Percentiles rank a stretch among this genome's conserved stretches.
Evolutionary conservation across 2,329 filamentous ascomycete species (phyloP).

Genomic region (Scedosporium apiospermum): DNA sequence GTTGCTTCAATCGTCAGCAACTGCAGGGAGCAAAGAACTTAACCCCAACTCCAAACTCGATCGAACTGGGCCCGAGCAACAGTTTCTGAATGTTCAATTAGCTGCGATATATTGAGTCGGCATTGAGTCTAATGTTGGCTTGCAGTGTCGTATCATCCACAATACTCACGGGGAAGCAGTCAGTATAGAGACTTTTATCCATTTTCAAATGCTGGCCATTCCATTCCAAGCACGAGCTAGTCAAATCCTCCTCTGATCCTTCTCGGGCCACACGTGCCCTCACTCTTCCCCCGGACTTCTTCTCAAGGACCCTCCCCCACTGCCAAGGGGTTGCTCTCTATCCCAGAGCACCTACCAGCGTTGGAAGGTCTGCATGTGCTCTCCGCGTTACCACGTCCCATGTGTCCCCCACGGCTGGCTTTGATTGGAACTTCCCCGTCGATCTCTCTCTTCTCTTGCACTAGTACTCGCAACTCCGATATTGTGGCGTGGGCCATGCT

Average conservation of each 20-base stretch:
- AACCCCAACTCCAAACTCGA: no score
- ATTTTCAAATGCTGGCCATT: no score
- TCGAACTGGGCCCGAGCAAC: no score
- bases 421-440: not conserved
- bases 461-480: not conserved
- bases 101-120: no score
- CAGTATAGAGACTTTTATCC: no score
- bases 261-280: not conserved
- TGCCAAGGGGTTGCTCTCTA: not conserved
- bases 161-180: no score
- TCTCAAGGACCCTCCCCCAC: not conserved
- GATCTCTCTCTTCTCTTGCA: not conserved
- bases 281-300: not conserved
- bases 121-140: no score
- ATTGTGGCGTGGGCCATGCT: not conserved
- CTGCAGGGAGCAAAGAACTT: no score
- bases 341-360: not conserved
- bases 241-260: not conserved
- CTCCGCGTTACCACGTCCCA: not conserved
- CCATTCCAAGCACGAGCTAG: no score
- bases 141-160: no score
- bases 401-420: not conserved
- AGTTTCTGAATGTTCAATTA: no score
- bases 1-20: no score
- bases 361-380: constrained; percentile 1